Evolutionary conservation across 140 eudicot species (phyloP).

Genomic region (Senecio squalidus): DNA sequence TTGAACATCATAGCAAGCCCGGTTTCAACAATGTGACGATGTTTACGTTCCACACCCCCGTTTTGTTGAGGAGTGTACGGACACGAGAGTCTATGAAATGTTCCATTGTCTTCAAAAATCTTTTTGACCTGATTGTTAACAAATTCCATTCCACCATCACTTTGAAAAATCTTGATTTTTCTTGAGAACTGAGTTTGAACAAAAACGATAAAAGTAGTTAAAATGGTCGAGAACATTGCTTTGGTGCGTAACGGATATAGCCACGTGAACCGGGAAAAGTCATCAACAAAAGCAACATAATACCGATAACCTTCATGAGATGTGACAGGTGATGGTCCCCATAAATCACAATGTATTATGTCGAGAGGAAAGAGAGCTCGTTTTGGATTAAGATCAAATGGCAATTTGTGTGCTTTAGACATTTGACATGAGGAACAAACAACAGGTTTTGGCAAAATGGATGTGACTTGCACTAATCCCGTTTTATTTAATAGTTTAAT

Average conservation of each 20-base stretch:
- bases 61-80: not conserved
- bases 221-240: not conserved
- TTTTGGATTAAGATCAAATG: constrained; percentile 8
- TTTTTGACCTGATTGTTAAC: not conserved
- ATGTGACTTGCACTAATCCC: constrained; percentile 7
- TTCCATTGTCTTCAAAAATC: not conserved
- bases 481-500: constrained; percentile 8
- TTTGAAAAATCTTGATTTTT: not conserved
- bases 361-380: constrained; percentile 1
- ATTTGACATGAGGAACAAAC: constrained; percentile 3
- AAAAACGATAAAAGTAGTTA: not conserved
- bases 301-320: constrained; percentile 9
- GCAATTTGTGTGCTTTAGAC: not conserved
- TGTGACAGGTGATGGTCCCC: not conserved
- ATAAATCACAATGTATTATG: not conserved
- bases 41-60: not conserved
- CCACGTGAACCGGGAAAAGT: not conserved
- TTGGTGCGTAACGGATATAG: not conserved
- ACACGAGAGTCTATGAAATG: not conserved
- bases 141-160: not conserved
- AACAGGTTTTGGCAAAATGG: constrained; percentile 2
- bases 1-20: not conserved
- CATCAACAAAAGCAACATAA: constrained; percentile 6
- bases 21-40: not conserved
- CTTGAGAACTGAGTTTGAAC: not conserved